Evolutionary conservation across 192 early-diverging fungal species (phyloP).

Genomic region (Backusella westeae): DNA sequence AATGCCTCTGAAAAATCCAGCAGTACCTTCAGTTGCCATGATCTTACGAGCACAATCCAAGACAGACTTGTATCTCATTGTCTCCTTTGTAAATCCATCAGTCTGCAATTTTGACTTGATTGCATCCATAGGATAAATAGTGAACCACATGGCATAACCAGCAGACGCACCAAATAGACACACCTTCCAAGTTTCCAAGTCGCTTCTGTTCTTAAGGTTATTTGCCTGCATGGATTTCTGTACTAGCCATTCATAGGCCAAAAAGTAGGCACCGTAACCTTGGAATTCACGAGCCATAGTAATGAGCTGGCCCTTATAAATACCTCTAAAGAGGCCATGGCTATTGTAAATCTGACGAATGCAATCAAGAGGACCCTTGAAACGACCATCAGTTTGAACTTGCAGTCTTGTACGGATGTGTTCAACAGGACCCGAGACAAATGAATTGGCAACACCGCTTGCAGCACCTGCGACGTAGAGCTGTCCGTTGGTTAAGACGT

Average conservation of each 20-base stretch:
- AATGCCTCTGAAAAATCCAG: constrained; percentile 87
- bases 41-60: constrained; percentile 83
- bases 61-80: constrained; percentile 68
- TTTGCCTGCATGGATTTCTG: constrained; percentile 66
- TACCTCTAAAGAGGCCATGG: constrained; percentile 66
- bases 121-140: constrained; percentile 89
- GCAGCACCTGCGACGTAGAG: constrained; percentile 85
- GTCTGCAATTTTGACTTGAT: constrained; percentile 97
- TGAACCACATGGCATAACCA: constrained; percentile 76
- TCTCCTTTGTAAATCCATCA: constrained; percentile 68
- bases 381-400: constrained; percentile 71
- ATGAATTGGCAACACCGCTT: constrained; percentile 85
- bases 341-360: constrained; percentile 73
- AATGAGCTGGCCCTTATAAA: constrained; percentile 90
- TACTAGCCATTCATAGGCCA: constrained; percentile 87
- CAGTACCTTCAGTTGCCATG: constrained; percentile 72
- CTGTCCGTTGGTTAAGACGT: constrained; percentile 69
- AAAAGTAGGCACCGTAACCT: constrained; percentile 94
- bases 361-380: constrained; percentile 81
- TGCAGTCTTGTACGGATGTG: constrained; percentile 95
- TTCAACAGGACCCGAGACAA: constrained; percentile 92
- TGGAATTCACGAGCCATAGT: constrained; percentile 88
- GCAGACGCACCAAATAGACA: constrained; percentile 80
- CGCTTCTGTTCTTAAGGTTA: constrained; percentile 55
- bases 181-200: constrained; percentile 77